Base-by-base conservation (phyloP, 768 basidiomycete species). In the Mycena olivaceomarginata region DNA sequence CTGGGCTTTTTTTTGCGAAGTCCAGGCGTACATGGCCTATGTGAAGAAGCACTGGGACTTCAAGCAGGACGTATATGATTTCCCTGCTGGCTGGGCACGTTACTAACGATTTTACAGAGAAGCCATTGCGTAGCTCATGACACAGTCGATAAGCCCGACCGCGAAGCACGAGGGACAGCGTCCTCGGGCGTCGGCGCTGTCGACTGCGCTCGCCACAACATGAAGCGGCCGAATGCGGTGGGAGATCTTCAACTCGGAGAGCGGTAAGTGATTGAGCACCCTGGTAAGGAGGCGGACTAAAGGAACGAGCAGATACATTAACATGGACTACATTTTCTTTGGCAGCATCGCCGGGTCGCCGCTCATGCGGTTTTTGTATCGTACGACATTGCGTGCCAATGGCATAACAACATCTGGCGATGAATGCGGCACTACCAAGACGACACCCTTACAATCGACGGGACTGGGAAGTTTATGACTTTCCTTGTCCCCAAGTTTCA, bases 291-390 rank as follows among this genome's bases (percentile, higher is more conserved):
- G 66, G 4, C 41, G 18, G 5, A 57, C n/a, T n/a, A n/a, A n/a
- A n/a, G 10, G 12, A 10, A 18, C 15, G 2, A 4, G 1, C 16
- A 60, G 59, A 15, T 60, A 60, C 11, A 51, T 39, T 1, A 82
- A 82, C 67, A 81, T 80, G 77, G 85, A 86, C 64, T 86, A 82
- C 57, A 67, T 85, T 25, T 77, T 83, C 46, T 77, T 82, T 8
- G 75, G 68, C 2, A 79, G 80, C 48, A 45, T 84, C 25, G 57
- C 37, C 10, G 39, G 71, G 9, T 45, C 63, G 31, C 18, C 70
- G 69, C 1, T 59, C 74, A 10, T 39, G 67, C 0, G 39, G 67
- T 0, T 31, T 84, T 13, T n/a, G 63, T 81, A 2, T 82, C 82
- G 0, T 83, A 82, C 46, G 82, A 84, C 67, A 84, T 83, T 43